These are phyloP conservation scores for Singerocomus inundabilis DNA, from an alignment of 1,284 basidiomycete genomes.

Conservation along the genomic window DNA sequence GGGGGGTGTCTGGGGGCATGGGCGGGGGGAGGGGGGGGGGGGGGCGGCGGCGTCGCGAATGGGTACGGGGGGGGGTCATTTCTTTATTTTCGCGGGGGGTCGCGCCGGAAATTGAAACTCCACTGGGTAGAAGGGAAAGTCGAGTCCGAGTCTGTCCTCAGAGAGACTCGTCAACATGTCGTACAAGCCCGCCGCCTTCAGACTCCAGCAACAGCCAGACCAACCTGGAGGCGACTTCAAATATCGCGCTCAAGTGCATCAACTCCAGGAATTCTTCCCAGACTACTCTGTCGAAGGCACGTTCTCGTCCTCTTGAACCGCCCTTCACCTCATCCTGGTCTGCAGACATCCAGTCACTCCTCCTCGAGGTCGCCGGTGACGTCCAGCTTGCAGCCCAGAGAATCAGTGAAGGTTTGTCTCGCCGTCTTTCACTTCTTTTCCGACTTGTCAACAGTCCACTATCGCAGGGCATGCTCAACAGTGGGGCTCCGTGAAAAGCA, in stretches of 20 bases:
- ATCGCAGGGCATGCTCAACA: conserved; percentile 70
- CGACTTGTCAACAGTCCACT: conserved; percentile 7
- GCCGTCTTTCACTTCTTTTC: conserved; percentile 16
- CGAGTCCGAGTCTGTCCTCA: background rate
- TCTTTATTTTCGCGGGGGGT: conserved; percentile 16
- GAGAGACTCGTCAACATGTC: conserved; percentile 41
- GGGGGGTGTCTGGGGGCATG: conserved; percentile 18
- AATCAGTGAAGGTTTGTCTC: conserved; percentile 87
- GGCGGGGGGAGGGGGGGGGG: background rate
- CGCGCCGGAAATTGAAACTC: conserved; percentile 33
- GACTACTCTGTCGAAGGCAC: conserved; percentile 75
- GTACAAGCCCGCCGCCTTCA: conserved; percentile 51
- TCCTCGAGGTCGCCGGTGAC: conserved; percentile 74
- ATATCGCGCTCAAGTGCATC: conserved; percentile 51
- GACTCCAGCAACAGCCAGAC: conserved; percentile 38
- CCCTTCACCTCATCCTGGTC: conserved; percentile 4
- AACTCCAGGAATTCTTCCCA: conserved; percentile 78
- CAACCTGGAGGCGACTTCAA: conserved; percentile 36
- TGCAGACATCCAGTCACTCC: conserved; percentile 72
- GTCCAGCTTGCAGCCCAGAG: conserved; percentile 70
- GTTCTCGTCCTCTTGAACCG: conserved; percentile 29
- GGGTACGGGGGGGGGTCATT: conserved; percentile 15
- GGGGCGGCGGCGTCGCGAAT: no score
- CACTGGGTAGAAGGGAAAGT: background rate
- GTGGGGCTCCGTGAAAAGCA: conserved; percentile 84